These are phyloP conservation scores for Hymenoscyphus occultus DNA, from an alignment of 2,329 filamentous ascomycete species.

Conservation along the genomic window DNA sequence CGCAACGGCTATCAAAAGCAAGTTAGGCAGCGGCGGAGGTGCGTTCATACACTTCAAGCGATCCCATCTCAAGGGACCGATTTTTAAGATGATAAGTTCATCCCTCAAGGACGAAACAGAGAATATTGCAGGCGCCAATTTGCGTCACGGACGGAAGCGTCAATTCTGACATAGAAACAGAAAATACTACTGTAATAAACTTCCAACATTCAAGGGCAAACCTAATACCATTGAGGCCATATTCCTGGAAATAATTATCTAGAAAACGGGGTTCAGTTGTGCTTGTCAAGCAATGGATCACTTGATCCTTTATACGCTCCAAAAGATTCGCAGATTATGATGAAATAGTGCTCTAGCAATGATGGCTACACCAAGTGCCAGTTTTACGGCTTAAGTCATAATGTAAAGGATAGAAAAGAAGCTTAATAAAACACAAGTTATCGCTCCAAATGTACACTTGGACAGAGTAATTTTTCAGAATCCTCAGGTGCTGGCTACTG, in stretches of 20 bases:
- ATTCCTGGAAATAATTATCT: too few relatives aligned
- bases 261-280: too few relatives aligned
- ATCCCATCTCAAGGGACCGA: background rate
- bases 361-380: background rate
- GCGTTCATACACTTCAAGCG: background rate
- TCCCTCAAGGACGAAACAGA: background rate
- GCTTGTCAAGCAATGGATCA: too few relatives aligned
- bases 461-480: background rate
- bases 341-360: background rate
- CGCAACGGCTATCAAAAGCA: background rate
- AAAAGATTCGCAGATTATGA: too few relatives aligned
- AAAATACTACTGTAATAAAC: background rate
- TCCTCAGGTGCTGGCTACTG: background rate
- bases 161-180: background rate
- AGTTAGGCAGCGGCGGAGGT: background rate
- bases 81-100: background rate
- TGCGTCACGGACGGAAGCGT: background rate
- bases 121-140: background rate
- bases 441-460: background rate
- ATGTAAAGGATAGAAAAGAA: background rate
- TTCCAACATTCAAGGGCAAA: too few relatives aligned
- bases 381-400: background rate
- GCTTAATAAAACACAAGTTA: background rate
- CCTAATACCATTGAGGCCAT: too few relatives aligned
- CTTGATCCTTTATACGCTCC: too few relatives aligned